Evolutionary conservation across 1,284 basidiomycete genomes (phyloP).

Genomic region (Tylopilus microsporus): DNA sequence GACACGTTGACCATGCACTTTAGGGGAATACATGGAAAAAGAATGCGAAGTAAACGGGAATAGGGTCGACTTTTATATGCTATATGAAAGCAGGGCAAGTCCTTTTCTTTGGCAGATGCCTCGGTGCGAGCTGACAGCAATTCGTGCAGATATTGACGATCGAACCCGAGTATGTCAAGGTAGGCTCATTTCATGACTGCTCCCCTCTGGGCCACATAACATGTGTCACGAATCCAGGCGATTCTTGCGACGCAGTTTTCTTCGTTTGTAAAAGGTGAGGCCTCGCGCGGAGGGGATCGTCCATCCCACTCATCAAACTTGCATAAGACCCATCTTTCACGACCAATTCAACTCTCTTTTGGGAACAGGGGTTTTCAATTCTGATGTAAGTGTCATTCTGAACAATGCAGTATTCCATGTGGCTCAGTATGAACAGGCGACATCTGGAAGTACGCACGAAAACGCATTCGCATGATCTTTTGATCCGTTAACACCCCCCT

Average conservation of each 20-base stretch:
- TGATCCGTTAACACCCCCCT: background rate
- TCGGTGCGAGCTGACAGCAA: background rate
- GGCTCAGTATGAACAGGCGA: slow-evolving; percentile 24
- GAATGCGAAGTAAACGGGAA: slow-evolving; percentile 27
- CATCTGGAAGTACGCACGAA: no score
- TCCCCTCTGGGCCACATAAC: background rate
- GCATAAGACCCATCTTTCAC: slow-evolving; percentile 19
- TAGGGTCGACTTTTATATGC: slow-evolving; percentile 27
- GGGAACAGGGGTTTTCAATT: slow-evolving; percentile 58
- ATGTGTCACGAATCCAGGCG: slow-evolving; percentile 20
- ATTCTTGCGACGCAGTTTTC: slow-evolving; percentile 39
- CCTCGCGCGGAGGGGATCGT: background rate
- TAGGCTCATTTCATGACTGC: background rate
- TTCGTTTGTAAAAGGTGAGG: slow-evolving; percentile 41
- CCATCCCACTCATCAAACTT: slow-evolving; percentile 4
- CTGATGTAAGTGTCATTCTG: slow-evolving; percentile 38
- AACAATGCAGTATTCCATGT: background rate
- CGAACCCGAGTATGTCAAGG: slow-evolving; percentile 43
- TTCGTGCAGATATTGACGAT: slow-evolving; percentile 29
- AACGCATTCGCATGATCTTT: background rate
- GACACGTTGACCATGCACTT: background rate
- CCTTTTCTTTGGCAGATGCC: background rate
- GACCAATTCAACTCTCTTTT: slow-evolving; percentile 36
- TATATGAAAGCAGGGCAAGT: slow-evolving; percentile 34
- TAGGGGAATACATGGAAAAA: slow-evolving; percentile 26